These are phyloP conservation scores for Colletotrichum phormii DNA, from an alignment of 2,329 filamentous ascomycete genomes.

Conservation along the genomic window DNA sequence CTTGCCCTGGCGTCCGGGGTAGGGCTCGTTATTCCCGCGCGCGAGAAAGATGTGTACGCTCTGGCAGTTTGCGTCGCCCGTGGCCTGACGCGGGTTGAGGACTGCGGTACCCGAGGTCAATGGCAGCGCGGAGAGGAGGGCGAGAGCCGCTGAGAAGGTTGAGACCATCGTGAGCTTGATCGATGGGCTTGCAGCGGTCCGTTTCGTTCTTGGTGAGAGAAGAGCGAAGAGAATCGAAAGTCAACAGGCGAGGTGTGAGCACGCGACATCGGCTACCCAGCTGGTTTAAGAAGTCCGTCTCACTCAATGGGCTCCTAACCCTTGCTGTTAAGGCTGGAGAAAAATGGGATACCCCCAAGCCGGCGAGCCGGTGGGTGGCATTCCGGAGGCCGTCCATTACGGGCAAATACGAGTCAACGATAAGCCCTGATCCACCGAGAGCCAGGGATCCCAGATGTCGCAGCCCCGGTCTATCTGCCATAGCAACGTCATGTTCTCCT, in stretches of 20 bases:
- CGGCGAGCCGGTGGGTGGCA: background rate
- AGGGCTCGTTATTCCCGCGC: constrained; percentile 45
- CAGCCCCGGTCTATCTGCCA: constrained; percentile 6
- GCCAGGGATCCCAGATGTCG: constrained; percentile 13
- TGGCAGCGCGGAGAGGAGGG: background rate
- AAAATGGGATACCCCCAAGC: background rate
- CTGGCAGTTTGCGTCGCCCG: constrained; percentile 38
- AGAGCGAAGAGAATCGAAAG: background rate
- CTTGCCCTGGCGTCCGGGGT: constrained; percentile 44
- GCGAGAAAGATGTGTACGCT: constrained; percentile 46
- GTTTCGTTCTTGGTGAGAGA: background rate
- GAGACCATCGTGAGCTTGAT: constrained; percentile 13
- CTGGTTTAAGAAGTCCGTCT: background rate
- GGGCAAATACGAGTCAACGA: constrained; percentile 30
- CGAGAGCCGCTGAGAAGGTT: constrained; percentile 22
- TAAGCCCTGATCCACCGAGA: constrained; percentile 17
- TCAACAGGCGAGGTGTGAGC: background rate
- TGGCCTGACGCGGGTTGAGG: constrained; percentile 15
- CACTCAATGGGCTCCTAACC: background rate
- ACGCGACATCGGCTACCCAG: background rate
- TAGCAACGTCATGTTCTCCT: constrained; percentile 22
- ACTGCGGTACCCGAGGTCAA: constrained; percentile 21
- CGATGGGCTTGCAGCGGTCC: background rate
- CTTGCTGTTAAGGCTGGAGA: constrained; percentile 1
- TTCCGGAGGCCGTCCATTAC: constrained; percentile 4